Evolutionary conservation across 148 eudicot species (phyloP), one percentile per base, ranked within the genome.

Genomic region (Suaeda aralocaspica): DNA sequence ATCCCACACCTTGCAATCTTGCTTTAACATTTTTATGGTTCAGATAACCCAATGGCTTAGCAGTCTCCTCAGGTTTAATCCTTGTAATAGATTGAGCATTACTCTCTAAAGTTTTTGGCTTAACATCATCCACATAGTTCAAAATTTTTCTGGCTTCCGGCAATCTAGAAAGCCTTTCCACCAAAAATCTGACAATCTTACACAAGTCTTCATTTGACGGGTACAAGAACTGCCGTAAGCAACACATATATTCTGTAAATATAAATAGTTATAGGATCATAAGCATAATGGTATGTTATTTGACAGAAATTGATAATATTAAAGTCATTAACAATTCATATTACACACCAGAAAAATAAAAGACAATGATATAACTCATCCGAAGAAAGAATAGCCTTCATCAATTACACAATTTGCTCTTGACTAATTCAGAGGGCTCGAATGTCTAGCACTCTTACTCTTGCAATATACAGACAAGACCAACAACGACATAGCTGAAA

Each of bases 181-280:
- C 84, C 66, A 83, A 83, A 80, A 86, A 83, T 48, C 84, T 72
- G 70, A 79, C 80, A 82, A 83, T 77, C 70, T 81, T 83, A 65
- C 82, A 78, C 72, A 78, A 69, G 78, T 83, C 82, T 57, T 86
- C 87, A 81, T 89, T 84, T 21, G 90, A 81, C 49, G 87, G 88
- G 72, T 86, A 81, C 59, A 81, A 77, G 75, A 86, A 84, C 93
- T 84, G 85, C 82, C 85, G 67, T 66, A 81, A 73, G 79, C 80
- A 86, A 79, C 67, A 79, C 9, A 68, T 52, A 73, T 45, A 69
- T 71, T 69, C 79, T 71, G 71, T 80, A 64, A 76, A 58, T 74
- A 64, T 67, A 39, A 70, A 78, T 51, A 48, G 62, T 74, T 68
- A 60, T 41, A 74, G 45, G 74, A 75, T n/a, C 66, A 75, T 67